These are phyloP conservation scores for Pholiota adiposa DNA, from an alignment of 1,284 basidiomycete species.

Conservation along the genomic window DNA sequence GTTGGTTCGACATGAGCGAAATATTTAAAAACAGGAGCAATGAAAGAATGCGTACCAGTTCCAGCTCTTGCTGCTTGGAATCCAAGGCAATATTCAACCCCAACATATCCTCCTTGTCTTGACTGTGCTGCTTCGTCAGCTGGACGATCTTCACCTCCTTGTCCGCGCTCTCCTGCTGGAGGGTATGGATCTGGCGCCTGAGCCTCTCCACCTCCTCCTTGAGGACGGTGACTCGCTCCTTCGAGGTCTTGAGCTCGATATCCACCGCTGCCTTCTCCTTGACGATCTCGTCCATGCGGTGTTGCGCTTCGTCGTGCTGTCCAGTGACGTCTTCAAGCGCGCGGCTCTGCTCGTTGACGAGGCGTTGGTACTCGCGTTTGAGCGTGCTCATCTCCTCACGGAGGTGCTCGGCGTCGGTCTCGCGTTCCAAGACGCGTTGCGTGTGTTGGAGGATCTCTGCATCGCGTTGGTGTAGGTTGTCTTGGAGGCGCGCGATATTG, in stretches of 20 bases:
- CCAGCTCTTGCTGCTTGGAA: conserved; percentile 89
- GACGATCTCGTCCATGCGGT: conserved; percentile 51
- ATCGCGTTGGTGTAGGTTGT: conserved; percentile 50
- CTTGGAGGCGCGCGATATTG: conserved; percentile 56
- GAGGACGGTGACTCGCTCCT: conserved; percentile 53
- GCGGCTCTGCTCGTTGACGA: conserved; percentile 54
- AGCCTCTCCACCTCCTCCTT: conserved; percentile 68
- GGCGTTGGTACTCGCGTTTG: conserved; percentile 56
- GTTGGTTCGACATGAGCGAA: conserved; percentile 9
- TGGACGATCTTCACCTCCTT: conserved; percentile 84
- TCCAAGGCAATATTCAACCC: conserved; percentile 87
- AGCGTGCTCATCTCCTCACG: conserved; percentile 56
- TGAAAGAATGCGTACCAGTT: conserved; percentile 56
- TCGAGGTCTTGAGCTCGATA: conserved; percentile 46
- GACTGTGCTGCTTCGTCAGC: conserved; percentile 65
- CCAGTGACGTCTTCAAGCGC: conserved; percentile 50
- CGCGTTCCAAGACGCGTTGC: conserved; percentile 40
- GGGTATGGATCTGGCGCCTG: conserved; percentile 64
- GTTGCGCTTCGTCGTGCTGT: conserved; percentile 50
- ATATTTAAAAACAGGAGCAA: neutral
- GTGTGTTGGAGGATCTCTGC: conserved; percentile 40
- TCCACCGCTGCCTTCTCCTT: conserved; percentile 58
- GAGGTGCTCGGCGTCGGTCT: conserved; percentile 58
- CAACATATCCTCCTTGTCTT: conserved; percentile 77
- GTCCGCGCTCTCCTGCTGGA: conserved; percentile 81